Evolutionary conservation across 2,329 filamentous ascomycete species (phyloP).

Genomic region (Ceratocystis diversiconidia): DNA sequence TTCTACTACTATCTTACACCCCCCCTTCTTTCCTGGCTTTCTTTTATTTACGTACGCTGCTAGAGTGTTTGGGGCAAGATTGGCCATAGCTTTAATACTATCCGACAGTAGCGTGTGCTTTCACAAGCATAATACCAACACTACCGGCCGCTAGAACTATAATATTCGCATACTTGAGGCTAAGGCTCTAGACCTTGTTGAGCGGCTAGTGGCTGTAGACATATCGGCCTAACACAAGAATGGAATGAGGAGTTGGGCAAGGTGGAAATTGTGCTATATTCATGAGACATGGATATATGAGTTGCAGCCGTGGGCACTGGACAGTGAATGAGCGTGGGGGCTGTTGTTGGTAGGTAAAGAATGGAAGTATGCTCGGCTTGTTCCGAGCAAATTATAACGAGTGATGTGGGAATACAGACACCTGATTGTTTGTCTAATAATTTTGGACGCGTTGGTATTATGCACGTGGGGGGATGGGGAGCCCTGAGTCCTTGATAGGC

Average conservation of each 20-base stretch:
- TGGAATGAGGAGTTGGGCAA: too few relatives aligned
- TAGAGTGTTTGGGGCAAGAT: not conserved
- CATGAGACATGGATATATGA: too few relatives aligned
- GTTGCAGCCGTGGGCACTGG: too few relatives aligned
- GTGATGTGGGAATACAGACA: not conserved
- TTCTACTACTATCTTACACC: not conserved
- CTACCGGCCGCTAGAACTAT: too few relatives aligned
- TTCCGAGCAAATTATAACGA: not conserved
- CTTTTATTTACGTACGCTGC: not conserved
- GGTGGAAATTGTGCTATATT: too few relatives aligned
- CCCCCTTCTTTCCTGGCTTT: too few relatives aligned
- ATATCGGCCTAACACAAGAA: too few relatives aligned
- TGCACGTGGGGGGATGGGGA: not conserved
- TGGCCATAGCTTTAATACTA: conserved; percentile 1
- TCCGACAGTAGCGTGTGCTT: not conserved
- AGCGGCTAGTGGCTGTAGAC: too few relatives aligned
- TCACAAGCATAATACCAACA: too few relatives aligned
- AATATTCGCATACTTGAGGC: too few relatives aligned
- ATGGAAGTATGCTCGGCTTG: not conserved
- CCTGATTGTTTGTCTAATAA: not conserved
- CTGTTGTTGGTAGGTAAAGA: not conserved
- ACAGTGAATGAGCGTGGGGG: not conserved
- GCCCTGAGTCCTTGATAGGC: too few relatives aligned
- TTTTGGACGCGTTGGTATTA: not conserved
- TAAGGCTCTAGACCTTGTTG: too few relatives aligned